Base-by-base conservation (phyloP, 306 rosid species). In the Astragalus glycyphyllos region DNA sequence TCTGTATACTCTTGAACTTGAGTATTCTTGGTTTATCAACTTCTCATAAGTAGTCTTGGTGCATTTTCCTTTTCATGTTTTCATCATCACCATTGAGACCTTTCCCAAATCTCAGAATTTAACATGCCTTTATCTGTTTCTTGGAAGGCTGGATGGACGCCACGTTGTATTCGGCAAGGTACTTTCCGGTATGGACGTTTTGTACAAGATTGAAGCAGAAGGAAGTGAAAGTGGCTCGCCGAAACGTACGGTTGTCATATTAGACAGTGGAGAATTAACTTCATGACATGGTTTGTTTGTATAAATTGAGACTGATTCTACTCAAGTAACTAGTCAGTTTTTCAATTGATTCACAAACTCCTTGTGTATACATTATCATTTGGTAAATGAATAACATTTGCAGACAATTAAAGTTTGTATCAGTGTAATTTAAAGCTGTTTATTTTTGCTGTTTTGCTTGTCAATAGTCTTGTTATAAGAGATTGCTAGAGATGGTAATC, bases 91-190 rank as follows among this genome's bases (percentile, higher is more conserved):
- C 34, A 14, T 40, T 5, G 60, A 14, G 26, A 37, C 20, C 32
- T 49, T 61, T 55, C 37, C n/a, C 48, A 7, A 63, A 80, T n/a
- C 53, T 75, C 45, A 44, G 16, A 15, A 34, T 7, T 35, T 77
- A 34, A 69, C 46, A 54, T 54, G 62, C 61, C 26, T 44, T 40
- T 8, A 62, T 73, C 71, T 78, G 58, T 74, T 76, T 75, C 15
- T 29, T 50, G 63, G n/a, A 68, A 89, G 96, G 96, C 76, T 89
- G 88, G 97, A 92, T 46, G 96, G 97, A 11, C 94, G 45, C 58
- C 97, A 92, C 58, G 86, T 82, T 51, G 83, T 82, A 29, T 82
- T 82, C 32, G 86, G 86, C 47, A 82, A 82, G 68, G 83, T 82
- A 37, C 72, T 82, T 74, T 74, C 83, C 0, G 86, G 86, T 6